These are phyloP conservation scores for Apiospora saccharicola DNA, from an alignment of 2,329 filamentous ascomycete species.

Conservation along the genomic window DNA sequence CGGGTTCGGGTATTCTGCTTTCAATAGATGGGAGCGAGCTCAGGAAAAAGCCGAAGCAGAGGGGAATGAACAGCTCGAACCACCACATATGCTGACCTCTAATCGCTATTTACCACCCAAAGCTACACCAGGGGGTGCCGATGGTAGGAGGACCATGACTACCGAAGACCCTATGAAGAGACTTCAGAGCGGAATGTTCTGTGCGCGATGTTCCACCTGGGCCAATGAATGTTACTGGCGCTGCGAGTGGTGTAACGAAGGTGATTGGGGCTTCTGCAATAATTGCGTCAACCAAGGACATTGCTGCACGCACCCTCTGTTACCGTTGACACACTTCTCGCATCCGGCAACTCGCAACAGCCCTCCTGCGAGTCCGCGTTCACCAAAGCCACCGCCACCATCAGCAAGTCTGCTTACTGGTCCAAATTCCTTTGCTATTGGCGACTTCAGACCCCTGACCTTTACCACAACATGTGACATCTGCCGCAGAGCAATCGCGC, in stretches of 20 bases:
- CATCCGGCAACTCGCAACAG: conserved; percentile 39
- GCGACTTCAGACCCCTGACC: conserved; percentile 70
- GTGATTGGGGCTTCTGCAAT: conserved; percentile 95
- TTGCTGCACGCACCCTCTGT: conserved; percentile 81
- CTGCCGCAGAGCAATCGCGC: conserved; percentile 76
- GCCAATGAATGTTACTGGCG: conserved; percentile 90
- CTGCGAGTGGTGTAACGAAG: conserved; percentile 86
- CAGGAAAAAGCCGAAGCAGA: conserved; percentile 61
- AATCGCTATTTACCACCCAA: conserved; percentile 63
- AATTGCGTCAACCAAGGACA: conserved; percentile 83
- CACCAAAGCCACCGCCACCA: conserved; percentile 51
- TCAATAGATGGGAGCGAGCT: conserved; percentile 68
- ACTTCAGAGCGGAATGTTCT: conserved; percentile 84
- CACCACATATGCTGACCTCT: conserved; percentile 65
- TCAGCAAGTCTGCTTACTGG: conserved; percentile 58
- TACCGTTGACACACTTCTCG: conserved; percentile 74
- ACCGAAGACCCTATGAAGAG: conserved; percentile 72
- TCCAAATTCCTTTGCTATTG: conserved; percentile 53
- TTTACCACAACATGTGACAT: conserved; percentile 82
- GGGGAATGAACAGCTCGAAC: conserved; percentile 50
- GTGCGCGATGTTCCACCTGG: conserved; percentile 75
- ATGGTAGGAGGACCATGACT: conserved; percentile 65
- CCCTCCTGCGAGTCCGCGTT: conserved; percentile 49
- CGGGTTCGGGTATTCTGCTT: conserved; percentile 81
- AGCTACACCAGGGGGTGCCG: conserved; percentile 57